Conservation (phyloP, 2,329 filamentous ascomycete species). For the Coleophoma cylindrospora region DNA sequence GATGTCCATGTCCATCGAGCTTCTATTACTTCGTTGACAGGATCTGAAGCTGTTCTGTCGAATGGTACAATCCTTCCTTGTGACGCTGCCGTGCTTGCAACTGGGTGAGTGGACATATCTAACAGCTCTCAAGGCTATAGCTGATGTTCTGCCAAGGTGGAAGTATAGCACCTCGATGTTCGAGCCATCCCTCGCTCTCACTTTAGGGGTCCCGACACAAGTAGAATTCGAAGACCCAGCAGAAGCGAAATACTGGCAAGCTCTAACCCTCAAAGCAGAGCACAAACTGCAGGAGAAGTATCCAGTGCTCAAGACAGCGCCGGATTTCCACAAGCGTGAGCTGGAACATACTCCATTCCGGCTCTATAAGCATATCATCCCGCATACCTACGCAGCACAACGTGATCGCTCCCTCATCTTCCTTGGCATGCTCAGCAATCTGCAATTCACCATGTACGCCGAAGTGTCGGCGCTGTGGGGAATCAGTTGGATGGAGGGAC, state of each 20-base stretch:
- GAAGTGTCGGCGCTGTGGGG: constrained; percentile 10
- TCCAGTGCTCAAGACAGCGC: constrained; percentile 5
- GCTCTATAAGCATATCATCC: constrained; percentile 9
- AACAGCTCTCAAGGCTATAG: too few relatives aligned
- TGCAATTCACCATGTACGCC: constrained; percentile 6
- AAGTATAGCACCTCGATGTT: constrained; percentile 3
- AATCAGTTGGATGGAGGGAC: constrained; percentile 7
- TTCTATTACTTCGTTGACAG: constrained; percentile 6
- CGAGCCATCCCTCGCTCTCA: not conserved
- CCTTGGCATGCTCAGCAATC: constrained; percentile 5
- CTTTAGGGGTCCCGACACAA: constrained; percentile 2
- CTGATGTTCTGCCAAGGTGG: not conserved
- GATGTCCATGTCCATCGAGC: constrained; percentile 9
- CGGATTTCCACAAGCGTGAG: constrained; percentile 1
- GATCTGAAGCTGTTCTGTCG: constrained; percentile 1
- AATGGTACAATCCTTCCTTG: constrained; percentile 2
- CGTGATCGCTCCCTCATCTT: constrained; percentile 7
- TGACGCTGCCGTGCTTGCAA: constrained; percentile 8
- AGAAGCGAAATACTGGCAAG: constrained; percentile 2
- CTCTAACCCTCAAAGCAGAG: not conserved
- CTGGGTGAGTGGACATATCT: not conserved
- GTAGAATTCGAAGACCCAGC: constrained; percentile 1
- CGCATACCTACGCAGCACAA: constrained; percentile 5
- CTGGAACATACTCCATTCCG: constrained; percentile 6
- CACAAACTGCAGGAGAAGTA: not conserved